phyloP scores from a whole-genome alignment of 169 alveolate genomes.

The Babesia gibsoni region DNA sequence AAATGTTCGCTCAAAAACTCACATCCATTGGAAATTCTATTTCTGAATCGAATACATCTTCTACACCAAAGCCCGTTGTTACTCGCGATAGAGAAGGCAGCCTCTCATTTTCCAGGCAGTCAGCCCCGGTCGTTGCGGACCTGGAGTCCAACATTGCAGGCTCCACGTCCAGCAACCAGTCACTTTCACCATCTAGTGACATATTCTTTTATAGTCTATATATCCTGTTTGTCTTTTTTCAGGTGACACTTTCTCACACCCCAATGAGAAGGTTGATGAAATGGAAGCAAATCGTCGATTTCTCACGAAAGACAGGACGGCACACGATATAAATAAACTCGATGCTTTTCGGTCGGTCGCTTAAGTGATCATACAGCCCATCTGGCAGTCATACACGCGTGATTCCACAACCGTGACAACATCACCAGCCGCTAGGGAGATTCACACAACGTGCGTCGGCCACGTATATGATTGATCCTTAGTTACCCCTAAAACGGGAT shows the following conservation, averaged over 20 bases:
- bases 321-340: too few species aligned
- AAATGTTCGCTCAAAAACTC: background rate
- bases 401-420: conserved; percentile 6
- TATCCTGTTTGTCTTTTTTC: too few species aligned
- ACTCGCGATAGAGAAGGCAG: background rate
- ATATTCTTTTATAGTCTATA: too few species aligned
- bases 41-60: background rate
- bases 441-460: background rate
- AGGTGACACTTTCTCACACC: too few species aligned
- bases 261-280: too few species aligned
- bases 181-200: conserved; percentile 23
- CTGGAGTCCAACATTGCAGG: background rate
- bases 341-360: too few species aligned
- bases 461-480: background rate
- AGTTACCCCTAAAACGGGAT: too few species aligned
- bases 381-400: background rate
- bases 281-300: too few species aligned
- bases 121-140: background rate
- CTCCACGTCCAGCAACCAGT: conserved; percentile 27
- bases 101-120: background rate
- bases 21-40: conserved; percentile 2
- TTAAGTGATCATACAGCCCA: too few species aligned
- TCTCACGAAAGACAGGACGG: too few species aligned
- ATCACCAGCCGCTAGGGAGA: background rate
- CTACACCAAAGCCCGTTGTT: conserved; percentile 18